A percentile compares a stretch with the other conserved stretches of the same genome.
These are phyloP conservation scores for Aechmea fasciata DNA, from an alignment of 176 grass and related monocot genomes.

Conservation along the genomic window DNA sequence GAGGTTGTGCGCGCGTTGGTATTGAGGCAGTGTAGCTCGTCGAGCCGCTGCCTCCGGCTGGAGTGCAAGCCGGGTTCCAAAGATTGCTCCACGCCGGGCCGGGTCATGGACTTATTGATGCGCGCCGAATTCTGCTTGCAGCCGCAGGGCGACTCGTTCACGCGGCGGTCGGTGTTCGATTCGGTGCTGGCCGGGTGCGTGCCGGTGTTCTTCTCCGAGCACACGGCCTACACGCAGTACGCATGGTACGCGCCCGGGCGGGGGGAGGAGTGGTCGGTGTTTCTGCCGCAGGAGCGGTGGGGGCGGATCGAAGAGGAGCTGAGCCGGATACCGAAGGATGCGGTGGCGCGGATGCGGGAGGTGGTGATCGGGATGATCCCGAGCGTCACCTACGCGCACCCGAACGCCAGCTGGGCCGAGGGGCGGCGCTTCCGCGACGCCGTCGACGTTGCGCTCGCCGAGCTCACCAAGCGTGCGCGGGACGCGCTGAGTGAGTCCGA, in stretches of 20 bases:
- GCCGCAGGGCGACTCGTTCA: conserved; percentile 50
- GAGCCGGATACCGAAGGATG: conserved; percentile 10
- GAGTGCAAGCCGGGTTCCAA: conserved; percentile 19
- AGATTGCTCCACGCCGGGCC: conserved; percentile 35
- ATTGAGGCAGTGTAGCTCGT: conserved; percentile 11
- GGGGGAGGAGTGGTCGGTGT: conserved; percentile 28
- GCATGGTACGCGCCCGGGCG: conserved; percentile 9
- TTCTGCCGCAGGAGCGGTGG: conserved; percentile 8
- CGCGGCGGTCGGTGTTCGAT: conserved; percentile 64
- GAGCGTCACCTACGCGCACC: conserved; percentile 21
- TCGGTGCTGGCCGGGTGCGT: conserved; percentile 71
- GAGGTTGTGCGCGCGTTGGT: not conserved
- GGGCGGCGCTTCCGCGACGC: conserved; percentile 23
- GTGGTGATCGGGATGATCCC: conserved; percentile 30
- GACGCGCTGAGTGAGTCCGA: no score
- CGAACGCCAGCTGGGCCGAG: conserved; percentile 4
- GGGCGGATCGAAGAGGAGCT: conserved; percentile 14
- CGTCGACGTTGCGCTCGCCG: conserved; percentile 24
- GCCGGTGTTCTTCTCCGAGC: conserved; percentile 63
- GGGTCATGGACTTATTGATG: conserved; percentile 53
- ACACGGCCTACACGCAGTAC: conserved; percentile 54
- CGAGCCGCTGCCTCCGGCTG: conserved; percentile 19
- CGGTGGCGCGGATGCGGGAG: conserved; percentile 3
- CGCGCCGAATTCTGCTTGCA: conserved; percentile 63
- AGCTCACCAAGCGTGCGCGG: conserved; percentile 21